These are phyloP conservation scores for Crucibulum laeve DNA, from an alignment of 768 basidiomycete genomes.

Conservation along the genomic window DNA sequence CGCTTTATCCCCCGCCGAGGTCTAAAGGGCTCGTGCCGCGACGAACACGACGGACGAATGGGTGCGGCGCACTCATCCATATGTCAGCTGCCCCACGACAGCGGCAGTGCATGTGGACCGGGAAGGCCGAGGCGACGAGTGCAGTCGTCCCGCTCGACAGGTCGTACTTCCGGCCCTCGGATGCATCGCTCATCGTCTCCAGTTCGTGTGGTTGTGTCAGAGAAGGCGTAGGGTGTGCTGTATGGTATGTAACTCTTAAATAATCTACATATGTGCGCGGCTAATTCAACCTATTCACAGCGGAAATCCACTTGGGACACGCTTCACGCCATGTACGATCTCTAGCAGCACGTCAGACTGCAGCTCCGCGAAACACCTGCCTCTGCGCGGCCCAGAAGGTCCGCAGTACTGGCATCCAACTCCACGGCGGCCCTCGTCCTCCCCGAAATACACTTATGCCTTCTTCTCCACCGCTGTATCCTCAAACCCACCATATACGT, in stretches of 20 bases:
- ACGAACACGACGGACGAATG: conserved; percentile 35
- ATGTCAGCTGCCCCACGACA: conserved; percentile 48
- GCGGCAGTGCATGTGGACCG: conserved; percentile 53
- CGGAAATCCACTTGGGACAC: conserved; percentile 61
- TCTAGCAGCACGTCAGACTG: conserved; percentile 42
- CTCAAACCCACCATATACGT: conserved; percentile 24
- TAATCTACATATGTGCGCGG: conserved; percentile 20
- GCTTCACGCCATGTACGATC: conserved; percentile 56
- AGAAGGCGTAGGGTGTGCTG: conserved; percentile 64
- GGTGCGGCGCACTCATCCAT: conserved; percentile 64
- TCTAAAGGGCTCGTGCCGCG: conserved; percentile 14
- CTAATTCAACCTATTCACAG: conserved; percentile 26
- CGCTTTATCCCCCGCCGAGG: conserved; percentile 24
- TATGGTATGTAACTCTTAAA: conserved; percentile 24
- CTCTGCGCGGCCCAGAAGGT: conserved; percentile 32
- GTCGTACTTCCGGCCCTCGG: conserved; percentile 50
- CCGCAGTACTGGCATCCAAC: conserved; percentile 35
- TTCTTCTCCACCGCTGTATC: conserved; percentile 46
- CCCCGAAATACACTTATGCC: conserved; percentile 30
- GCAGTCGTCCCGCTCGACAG: conserved; percentile 53
- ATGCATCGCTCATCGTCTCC: conserved; percentile 43
- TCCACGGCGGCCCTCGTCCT: conserved; percentile 9
- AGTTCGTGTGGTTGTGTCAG: conserved; percentile 63
- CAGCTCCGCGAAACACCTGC: conserved; percentile 11
- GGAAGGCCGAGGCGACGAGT: conserved; percentile 47